These are phyloP conservation scores for Penicillium arizonense DNA, from an alignment of 495 filamentous ascomycete species.

Conservation along the genomic window DNA sequence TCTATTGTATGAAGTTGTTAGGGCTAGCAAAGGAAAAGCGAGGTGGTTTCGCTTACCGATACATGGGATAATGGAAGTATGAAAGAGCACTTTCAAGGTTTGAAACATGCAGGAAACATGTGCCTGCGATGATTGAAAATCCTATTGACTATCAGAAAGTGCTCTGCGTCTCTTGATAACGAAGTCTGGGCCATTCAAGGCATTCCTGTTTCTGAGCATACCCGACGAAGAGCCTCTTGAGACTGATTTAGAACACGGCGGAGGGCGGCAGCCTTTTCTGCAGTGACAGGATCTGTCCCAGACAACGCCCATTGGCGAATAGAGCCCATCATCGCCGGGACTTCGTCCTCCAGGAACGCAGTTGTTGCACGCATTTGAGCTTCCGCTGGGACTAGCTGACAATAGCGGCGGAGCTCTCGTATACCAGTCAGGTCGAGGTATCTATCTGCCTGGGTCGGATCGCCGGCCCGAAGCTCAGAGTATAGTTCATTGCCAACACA, in stretches of 20 bases:
- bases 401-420: conserved; percentile 26
- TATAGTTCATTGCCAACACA: conserved; percentile 38
- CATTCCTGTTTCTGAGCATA: neutral
- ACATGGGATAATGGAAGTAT: too few relatives aligned
- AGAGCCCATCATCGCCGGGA: conserved; percentile 25
- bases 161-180: neutral
- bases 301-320: conserved; percentile 23
- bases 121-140: neutral
- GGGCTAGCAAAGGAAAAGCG: too few relatives aligned
- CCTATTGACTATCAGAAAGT: neutral
- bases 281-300: conserved; percentile 8
- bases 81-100: too few relatives aligned
- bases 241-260: conserved; percentile 4
- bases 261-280: conserved; percentile 10
- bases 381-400: conserved; percentile 29
- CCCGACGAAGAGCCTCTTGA: conserved; percentile 10
- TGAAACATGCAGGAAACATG: too few relatives aligned
- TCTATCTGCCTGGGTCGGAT: neutral
- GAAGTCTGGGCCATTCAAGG: neutral
- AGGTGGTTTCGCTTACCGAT: too few relatives aligned
- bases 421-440: conserved; percentile 31
- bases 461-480: conserved; percentile 7
- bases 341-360: conserved; percentile 17
- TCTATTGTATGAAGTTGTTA: conserved; percentile 3
- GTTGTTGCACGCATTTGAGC: conserved; percentile 18